phyloP scores from a whole-genome alignment of 169 alveolate species.

The Eimeria zaria region DNA sequence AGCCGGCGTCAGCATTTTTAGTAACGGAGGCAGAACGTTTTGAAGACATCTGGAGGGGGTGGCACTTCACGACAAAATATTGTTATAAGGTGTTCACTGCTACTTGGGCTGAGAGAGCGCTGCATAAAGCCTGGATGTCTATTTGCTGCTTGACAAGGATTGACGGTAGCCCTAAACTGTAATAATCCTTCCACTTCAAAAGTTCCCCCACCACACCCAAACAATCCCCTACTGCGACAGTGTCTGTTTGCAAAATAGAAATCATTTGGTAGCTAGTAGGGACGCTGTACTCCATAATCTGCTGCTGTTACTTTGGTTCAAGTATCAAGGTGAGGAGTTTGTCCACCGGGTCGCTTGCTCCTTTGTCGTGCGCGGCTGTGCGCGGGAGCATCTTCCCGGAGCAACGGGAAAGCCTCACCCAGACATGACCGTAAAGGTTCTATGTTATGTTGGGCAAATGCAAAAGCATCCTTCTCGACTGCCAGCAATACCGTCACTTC shows the following conservation, averaged over 20 bases:
- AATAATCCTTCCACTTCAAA: not conserved
- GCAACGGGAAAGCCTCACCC: not conserved
- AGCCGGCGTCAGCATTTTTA: not conserved
- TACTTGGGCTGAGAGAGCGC: not conserved
- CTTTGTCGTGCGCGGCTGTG: not conserved
- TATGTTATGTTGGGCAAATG: not conserved
- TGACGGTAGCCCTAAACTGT: too few relatives aligned
- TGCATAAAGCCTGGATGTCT: not conserved
- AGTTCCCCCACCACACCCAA: not conserved
- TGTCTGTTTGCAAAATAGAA: not conserved
- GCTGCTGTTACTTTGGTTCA: not conserved
- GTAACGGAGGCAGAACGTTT: not conserved
- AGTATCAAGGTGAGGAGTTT: not conserved
- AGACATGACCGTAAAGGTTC: not conserved
- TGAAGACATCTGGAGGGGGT: not conserved
- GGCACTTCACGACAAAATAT: not conserved
- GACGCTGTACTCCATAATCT: not conserved
- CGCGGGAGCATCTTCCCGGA: not conserved
- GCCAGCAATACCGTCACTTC: not conserved
- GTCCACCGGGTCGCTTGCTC: not conserved
- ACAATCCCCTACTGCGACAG: not conserved
- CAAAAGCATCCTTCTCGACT: not conserved
- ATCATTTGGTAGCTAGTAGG: not conserved
- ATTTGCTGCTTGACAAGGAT: not conserved
- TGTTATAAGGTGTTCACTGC: not conserved